Conservation (phyloP, 768 basidiomycete species). For the Sporobolomyces pararoseus region DNA sequence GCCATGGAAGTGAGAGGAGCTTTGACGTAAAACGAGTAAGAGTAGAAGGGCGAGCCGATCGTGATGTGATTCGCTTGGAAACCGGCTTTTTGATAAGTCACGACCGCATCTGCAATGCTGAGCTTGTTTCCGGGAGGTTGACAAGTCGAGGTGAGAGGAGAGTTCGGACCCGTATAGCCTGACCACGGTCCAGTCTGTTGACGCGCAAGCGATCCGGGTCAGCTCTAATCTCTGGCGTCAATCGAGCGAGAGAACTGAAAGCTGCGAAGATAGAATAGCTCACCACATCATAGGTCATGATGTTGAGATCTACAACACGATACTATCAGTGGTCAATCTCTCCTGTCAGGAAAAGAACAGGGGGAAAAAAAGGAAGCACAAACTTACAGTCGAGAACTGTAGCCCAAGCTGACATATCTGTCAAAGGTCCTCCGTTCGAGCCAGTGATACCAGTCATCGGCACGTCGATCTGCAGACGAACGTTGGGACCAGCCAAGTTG, state of each 20-base stretch:
- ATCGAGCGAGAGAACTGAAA: no score
- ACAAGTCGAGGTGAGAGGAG: constrained; percentile 43
- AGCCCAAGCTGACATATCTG: constrained; percentile 13
- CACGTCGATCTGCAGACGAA: constrained; percentile 11
- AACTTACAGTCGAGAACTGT: constrained; percentile 22
- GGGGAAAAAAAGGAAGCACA: not conserved
- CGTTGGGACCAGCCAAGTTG: constrained; percentile 21
- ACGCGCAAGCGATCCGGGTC: no score
- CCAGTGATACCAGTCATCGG: constrained; percentile 8
- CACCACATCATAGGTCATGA: constrained; percentile 41
- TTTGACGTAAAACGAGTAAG: constrained; percentile 19
- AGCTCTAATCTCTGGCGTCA: not conserved
- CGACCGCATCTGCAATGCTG: constrained; percentile 38
- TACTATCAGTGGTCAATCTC: no score
- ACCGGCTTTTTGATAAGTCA: constrained; percentile 31
- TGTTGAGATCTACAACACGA: not conserved
- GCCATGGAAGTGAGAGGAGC: not conserved
- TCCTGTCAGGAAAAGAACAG: not conserved
- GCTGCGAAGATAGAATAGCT: no score
- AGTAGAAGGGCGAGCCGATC: constrained; percentile 40
- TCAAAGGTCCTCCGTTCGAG: not conserved
- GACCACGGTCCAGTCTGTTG: constrained; percentile 43
- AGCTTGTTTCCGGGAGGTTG: constrained; percentile 30
- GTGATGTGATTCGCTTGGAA: constrained; percentile 38
- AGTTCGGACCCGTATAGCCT: constrained; percentile 43